Conservation (phyloP, 2,329 filamentous ascomycete genomes). For the Moelleriella libera region DNA sequence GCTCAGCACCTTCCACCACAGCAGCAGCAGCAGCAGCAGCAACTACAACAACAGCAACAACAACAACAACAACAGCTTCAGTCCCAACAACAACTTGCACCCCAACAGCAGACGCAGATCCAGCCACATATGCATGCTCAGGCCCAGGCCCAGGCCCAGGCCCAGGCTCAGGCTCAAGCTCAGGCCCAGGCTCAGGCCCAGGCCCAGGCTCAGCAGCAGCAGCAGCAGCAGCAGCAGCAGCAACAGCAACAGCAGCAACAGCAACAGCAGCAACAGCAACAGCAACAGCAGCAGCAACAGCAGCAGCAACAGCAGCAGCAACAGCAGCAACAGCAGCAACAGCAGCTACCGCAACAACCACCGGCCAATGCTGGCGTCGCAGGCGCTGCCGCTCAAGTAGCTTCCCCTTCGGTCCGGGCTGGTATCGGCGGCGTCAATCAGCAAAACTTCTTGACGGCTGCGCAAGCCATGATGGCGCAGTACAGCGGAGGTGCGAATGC, state of each 20-base stretch:
- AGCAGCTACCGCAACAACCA: constrained; percentile 15
- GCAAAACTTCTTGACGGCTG: constrained; percentile 36
- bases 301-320: constrained; percentile 18
- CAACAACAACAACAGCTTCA: constrained; percentile 14
- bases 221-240: constrained; percentile 22
- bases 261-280: constrained; percentile 11
- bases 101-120: neutral
- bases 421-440: constrained; percentile 31
- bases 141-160: too few species aligned
- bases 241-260: constrained; percentile 34
- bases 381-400: constrained; percentile 22
- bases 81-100: constrained; percentile 10
- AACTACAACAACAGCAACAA: constrained; percentile 14
- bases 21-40: constrained; percentile 21
- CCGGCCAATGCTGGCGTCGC: constrained; percentile 17
- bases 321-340: constrained; percentile 12
- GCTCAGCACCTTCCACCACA: constrained; percentile 11
- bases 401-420: constrained; percentile 28
- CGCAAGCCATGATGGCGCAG: constrained; percentile 37
- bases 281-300: constrained; percentile 18
- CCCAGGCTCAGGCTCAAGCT: too few species aligned
- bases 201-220: constrained; percentile 10
- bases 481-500: constrained; percentile 27
- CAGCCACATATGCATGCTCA: too few species aligned
- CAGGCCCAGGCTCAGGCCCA: constrained; percentile 1